Base-by-base conservation (phyloP, 139 green algal species). In the Chlorella sorokiniana region DNA sequence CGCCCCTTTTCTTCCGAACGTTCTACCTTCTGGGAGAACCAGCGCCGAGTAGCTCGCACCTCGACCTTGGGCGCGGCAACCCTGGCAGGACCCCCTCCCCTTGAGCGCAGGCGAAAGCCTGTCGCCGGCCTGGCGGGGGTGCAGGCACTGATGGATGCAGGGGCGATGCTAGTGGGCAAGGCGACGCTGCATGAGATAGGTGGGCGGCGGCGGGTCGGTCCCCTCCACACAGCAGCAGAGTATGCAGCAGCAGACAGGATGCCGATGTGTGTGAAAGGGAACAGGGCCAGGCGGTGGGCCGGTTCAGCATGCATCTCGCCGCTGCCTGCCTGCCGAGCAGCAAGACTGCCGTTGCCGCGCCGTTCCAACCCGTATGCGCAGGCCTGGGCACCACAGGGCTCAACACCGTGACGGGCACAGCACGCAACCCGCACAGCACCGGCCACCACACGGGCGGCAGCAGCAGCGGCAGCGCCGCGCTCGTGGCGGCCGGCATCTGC, bases 121-220 rank as follows among this genome's bases (percentile, higher is more conserved):
- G 31, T 22, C 2, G 37, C 10, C 6, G 85, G 51, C 48, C 76
- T 76, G 42, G 41, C 83, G 1, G 76, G 41, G 23, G 89, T 96
- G 25, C 74, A 77, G 20, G 74, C 83, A 4, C 84, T 97, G 71
- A 74, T 79, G 8, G 44, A 72, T 0, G 70, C 82, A 0, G 94
- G 94, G 4, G 93, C 91, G 0, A 71, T 97, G 29, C 86, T 96
- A 61, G 11, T 95, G 7, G 94, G 94, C 79, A 96, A 97, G 86
- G 80, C 88, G 27, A 90, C 87, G 69, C 82, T 94, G 80, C 90
- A 95, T 59, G 94, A 97, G 90, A 82, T 94, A 18, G 90, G 90
- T 29, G 56, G 70, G 44, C 65, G 40, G n/a, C 4, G 8, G 44
- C 11, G 63, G 3, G 52, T 54, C n/a, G n/a, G n/a, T n/a, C n/a